These are phyloP conservation scores for Yamadazyma pseudoaaseri DNA, from an alignment of 1,139 yeast genomes.

Conservation along the genomic window DNA sequence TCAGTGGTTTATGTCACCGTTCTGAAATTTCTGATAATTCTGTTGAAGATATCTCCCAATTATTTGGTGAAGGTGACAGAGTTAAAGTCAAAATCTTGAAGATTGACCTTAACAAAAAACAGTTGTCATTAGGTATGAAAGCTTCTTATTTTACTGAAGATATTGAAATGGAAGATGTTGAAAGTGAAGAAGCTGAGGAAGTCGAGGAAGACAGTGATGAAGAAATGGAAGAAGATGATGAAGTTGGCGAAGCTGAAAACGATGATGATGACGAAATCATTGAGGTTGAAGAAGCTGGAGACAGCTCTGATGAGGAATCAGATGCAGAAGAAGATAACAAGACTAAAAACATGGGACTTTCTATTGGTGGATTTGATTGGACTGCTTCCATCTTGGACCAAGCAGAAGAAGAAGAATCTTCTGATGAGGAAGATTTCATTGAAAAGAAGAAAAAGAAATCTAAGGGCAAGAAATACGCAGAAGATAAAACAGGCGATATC, in stretches of 20 bases:
- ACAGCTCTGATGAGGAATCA: constrained; percentile 18
- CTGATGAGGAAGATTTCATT: constrained; percentile 52
- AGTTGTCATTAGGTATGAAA: constrained; percentile 86
- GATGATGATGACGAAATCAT: constrained; percentile 26
- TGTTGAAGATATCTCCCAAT: constrained; percentile 48
- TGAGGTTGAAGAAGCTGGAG: constrained; percentile 22
- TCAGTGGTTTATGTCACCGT: constrained; percentile 86
- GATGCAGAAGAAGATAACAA: constrained; percentile 19
- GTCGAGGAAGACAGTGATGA: constrained; percentile 27
- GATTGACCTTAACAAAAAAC: constrained; percentile 63
- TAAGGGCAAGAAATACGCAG: constrained; percentile 45
- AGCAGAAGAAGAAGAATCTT: constrained; percentile 60
- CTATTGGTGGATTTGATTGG: constrained; percentile 90
- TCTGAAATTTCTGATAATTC: constrained; percentile 76
- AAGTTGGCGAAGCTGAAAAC: constrained; percentile 17
- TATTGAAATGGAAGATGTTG: constrained; percentile 32
- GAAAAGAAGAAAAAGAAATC: constrained; percentile 49
- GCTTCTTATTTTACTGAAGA: constrained; percentile 75
- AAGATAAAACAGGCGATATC: constrained; percentile 84
- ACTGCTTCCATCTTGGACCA: constrained; percentile 86
- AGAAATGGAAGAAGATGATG: constrained; percentile 23
- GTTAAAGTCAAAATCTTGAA: constrained; percentile 80
- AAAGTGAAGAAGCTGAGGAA: constrained; percentile 30
- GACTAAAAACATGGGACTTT: constrained; percentile 51
- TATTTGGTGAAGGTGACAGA: constrained; percentile 85